Evolutionary conservation across 495 filamentous ascomycete species (phyloP), one percentile per base, ranked within the genome.

Genomic region (Penicillium pulvis): DNA sequence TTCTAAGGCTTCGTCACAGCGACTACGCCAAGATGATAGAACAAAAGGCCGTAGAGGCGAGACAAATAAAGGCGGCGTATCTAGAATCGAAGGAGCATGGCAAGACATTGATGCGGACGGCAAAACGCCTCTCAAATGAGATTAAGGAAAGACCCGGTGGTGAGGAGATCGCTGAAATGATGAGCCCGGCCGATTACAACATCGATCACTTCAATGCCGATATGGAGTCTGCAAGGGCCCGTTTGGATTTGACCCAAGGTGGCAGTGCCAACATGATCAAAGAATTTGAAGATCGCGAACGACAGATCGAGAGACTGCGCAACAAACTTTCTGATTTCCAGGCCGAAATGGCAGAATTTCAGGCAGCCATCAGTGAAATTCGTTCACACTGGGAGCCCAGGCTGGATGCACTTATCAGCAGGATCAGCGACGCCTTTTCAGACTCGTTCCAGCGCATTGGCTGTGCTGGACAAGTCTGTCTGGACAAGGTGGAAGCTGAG

Each of bases 381-480:
- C 74, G 83, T 31, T 71, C 69, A 3, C 67, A 75, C 36, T 98
- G 92, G 92, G 94, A 98, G 69, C 95, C 94, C 0, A 72, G 82
- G 63, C 79, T 98, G 19, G 93, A 98, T 61, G 77, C 75, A 9
- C 81, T 98, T 17, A 80, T 97, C 42, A 73, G 75, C 36, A 86
- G 85, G 65, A 97, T 98, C 70, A 95, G 90, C 65, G 86, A 89
- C 24, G 92, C 92, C 2, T 98, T 98, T 66, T 84, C 87, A 1
- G 84, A 92, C 62, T 96, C 93, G 62, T 97, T 98, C 69, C 83
- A 86, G 62, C 89, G 93, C 69, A 98, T 98, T 68, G 91, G 87
- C 56, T 97, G 93, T 68, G 94, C 92, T n/a, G 94, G 94, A 41
- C 90, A 97, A 69, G 94, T 98, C 4, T 81, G 76, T 19, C 76